Conservation (phyloP, 164 flowering plant species). For the Pachysandra terminalis region DNA sequence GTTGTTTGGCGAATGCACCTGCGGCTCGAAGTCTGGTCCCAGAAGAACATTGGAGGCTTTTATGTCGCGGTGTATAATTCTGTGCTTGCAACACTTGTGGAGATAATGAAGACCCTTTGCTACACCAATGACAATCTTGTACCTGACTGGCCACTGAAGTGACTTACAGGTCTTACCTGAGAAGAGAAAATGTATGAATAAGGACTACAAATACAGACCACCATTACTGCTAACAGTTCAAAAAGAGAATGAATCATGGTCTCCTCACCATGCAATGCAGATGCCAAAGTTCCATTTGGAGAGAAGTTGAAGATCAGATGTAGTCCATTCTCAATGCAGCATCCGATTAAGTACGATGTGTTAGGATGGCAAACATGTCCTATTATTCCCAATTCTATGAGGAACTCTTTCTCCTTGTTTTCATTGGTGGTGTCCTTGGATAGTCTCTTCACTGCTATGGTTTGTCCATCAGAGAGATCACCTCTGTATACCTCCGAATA, state of each 20-base stretch:
- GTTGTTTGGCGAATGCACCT: slow-evolving; percentile 38
- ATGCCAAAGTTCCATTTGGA: slow-evolving; percentile 65
- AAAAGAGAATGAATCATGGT: not conserved
- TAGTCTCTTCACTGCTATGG: slow-evolving; percentile 78
- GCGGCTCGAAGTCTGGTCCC: slow-evolving; percentile 76
- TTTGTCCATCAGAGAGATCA: slow-evolving; percentile 45
- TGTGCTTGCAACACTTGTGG: slow-evolving; percentile 69
- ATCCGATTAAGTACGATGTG: slow-evolving; percentile 64
- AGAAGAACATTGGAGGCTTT: slow-evolving; percentile 91
- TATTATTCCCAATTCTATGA: slow-evolving; percentile 70
- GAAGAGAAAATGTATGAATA: not conserved
- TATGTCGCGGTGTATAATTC: slow-evolving; percentile 88
- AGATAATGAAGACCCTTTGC: slow-evolving; percentile 86
- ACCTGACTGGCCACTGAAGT: slow-evolving; percentile 69
- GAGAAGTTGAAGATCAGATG: slow-evolving; percentile 69
- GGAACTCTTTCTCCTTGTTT: slow-evolving; percentile 68
- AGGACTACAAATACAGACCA: not conserved
- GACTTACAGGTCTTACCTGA: slow-evolving; percentile 35
- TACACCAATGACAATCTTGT: slow-evolving; percentile 63
- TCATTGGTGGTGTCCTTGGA: slow-evolving; percentile 53
- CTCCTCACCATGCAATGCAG: slow-evolving; percentile 93
- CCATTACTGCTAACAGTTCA: no score
- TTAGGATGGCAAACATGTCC: slow-evolving; percentile 78
- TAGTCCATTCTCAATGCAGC: slow-evolving; percentile 78
- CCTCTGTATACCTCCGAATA: slow-evolving; percentile 85